phyloP scores from a whole-genome alignment of 371 early-diverging fungal species.

The Apophysomyces ossiformis region DNA sequence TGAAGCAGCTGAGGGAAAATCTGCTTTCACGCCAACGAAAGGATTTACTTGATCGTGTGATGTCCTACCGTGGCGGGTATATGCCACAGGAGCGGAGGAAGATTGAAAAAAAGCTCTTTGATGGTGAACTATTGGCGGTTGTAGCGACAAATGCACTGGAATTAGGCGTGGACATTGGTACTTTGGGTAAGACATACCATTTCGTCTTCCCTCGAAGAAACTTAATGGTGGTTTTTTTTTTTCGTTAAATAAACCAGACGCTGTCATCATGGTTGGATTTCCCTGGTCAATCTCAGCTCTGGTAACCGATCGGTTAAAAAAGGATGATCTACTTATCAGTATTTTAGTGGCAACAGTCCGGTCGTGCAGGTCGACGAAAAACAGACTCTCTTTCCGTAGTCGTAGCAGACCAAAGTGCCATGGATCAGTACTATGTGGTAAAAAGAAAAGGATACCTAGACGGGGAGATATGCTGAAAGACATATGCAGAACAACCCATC shows the following conservation, averaged over 20 bases:
- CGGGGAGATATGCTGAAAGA: not conserved
- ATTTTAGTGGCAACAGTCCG: slow-evolving; percentile 68
- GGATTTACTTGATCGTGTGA: slow-evolving; percentile 36
- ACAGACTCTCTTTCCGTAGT: slow-evolving; percentile 63
- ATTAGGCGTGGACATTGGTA: slow-evolving; percentile 74
- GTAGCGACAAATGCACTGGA: slow-evolving; percentile 76
- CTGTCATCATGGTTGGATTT: slow-evolving; percentile 62
- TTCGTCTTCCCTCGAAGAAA: no score
- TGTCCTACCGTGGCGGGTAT: slow-evolving; percentile 72
- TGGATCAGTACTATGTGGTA: slow-evolving; percentile 63
- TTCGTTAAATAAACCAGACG: slow-evolving; percentile 38
- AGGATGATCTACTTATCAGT: not conserved
- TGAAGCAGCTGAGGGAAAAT: slow-evolving; percentile 47
- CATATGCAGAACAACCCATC: slow-evolving; percentile 42
- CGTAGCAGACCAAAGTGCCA: slow-evolving; percentile 49
- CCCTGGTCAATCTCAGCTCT: slow-evolving; percentile 58
- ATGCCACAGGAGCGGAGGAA: slow-evolving; percentile 54
- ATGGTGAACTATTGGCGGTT: slow-evolving; percentile 55
- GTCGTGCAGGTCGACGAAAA: slow-evolving; percentile 71
- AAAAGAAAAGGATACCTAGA: not conserved
- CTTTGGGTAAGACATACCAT: slow-evolving; percentile 36
- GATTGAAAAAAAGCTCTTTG: slow-evolving; percentile 63
- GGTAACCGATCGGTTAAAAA: slow-evolving; percentile 21
- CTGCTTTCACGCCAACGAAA: slow-evolving; percentile 30
- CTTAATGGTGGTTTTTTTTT: no score